Conservation (phyloP, 2,329 filamentous ascomycete species). For the Lachnellula suecica region DNA sequence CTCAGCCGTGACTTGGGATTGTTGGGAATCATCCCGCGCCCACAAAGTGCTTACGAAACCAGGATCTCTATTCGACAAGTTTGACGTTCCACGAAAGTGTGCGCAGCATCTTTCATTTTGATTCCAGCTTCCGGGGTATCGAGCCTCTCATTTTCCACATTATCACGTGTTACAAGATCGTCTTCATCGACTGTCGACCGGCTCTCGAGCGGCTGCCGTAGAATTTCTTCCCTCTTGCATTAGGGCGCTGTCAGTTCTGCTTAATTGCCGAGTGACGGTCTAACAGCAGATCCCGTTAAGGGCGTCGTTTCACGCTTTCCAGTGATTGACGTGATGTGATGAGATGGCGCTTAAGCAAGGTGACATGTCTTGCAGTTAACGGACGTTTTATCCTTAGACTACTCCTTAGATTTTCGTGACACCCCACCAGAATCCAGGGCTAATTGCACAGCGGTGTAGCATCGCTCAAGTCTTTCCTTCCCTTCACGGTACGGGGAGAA, state of each 20-base stretch:
- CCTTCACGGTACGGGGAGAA: too few relatives aligned
- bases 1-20: not conserved
- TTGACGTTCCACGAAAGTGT: too few relatives aligned
- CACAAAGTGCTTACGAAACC: too few relatives aligned
- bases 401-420: not conserved
- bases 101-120: too few relatives aligned
- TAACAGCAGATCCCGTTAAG: not conserved
- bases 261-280: not conserved
- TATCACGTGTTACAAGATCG: too few relatives aligned
- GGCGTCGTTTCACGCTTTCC: conserved; percentile 7
- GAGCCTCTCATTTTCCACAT: too few relatives aligned
- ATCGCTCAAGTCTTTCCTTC: too few relatives aligned
- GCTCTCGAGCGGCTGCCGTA: not conserved
- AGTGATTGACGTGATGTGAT: conserved; percentile 17
- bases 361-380: conserved; percentile 12
- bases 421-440: not conserved
- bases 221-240: not conserved
- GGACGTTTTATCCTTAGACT: not conserved
- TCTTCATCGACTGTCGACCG: not conserved
- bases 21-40: too few relatives aligned
- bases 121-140: too few relatives aligned
- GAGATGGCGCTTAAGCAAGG: conserved; percentile 26
- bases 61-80: too few relatives aligned
- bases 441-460: not conserved
- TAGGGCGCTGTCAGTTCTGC: not conserved